Evolutionary conservation across 2,329 filamentous ascomycete genomes (phyloP).

Genomic region (Cytospora paraplurivora): DNA sequence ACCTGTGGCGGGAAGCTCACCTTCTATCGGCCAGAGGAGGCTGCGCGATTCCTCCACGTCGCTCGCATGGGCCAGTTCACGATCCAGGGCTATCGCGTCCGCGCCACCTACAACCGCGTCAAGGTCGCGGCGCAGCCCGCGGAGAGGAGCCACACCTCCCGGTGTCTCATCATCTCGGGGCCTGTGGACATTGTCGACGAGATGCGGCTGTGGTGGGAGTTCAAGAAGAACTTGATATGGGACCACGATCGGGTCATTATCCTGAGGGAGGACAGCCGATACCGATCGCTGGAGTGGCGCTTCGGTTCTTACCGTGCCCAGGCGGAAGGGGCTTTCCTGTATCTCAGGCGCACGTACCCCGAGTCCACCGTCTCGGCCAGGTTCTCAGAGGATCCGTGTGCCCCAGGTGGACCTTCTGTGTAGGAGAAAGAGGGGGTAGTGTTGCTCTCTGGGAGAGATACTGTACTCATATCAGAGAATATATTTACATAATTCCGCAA

Average conservation of each 20-base stretch:
- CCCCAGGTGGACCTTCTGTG: neutral
- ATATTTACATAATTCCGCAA: no score
- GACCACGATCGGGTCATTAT: slow-evolving; percentile 6
- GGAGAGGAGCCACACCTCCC: slow-evolving; percentile 3
- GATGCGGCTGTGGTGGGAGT: neutral
- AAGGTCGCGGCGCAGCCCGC: neutral
- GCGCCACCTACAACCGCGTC: slow-evolving; percentile 15
- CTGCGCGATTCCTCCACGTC: neutral
- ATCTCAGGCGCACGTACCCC: neutral
- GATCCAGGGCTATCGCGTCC: neutral
- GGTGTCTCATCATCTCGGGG: slow-evolving; percentile 10
- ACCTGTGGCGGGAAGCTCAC: slow-evolving; percentile 25
- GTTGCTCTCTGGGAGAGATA: no score
- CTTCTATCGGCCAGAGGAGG: slow-evolving; percentile 24
- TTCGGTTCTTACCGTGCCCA: slow-evolving; percentile 20
- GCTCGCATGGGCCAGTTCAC: neutral
- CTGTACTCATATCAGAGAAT: no score
- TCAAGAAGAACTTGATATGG: slow-evolving; percentile 4
- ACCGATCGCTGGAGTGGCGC: slow-evolving; percentile 15
- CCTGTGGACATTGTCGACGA: slow-evolving; percentile 5
- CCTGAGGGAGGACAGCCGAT: neutral
- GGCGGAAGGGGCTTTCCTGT: slow-evolving; percentile 7
- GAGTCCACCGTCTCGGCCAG: neutral
- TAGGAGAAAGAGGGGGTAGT: no score
- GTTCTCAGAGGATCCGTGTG: slow-evolving; percentile 19